Evolutionary conservation across 306 rosid species (phyloP).

Genomic region (Sindora glabra): DNA sequence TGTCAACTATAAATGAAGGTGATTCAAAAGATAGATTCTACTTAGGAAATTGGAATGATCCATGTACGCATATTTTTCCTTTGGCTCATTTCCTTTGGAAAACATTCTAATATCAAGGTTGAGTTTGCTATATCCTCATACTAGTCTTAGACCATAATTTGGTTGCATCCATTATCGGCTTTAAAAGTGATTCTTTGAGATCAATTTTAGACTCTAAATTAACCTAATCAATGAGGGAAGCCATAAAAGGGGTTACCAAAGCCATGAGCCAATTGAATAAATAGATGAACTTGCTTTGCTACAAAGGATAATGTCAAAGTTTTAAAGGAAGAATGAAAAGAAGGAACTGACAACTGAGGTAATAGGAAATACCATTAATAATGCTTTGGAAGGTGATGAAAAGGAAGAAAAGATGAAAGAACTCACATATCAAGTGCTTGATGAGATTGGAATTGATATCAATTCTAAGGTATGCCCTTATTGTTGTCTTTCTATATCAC

Average conservation of each 20-base stretch:
- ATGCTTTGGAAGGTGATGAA: slow-evolving; percentile 64
- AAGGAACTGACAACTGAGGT: slow-evolving; percentile 57
- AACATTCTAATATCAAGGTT: not conserved
- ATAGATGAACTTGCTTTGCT: slow-evolving; percentile 62
- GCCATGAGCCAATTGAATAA: slow-evolving; percentile 30
- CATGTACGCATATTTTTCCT: too few relatives aligned
- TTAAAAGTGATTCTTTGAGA: slow-evolving; percentile 1
- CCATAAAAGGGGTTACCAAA: slow-evolving; percentile 46
- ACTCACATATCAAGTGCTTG: slow-evolving; percentile 59
- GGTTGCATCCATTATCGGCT: not conserved
- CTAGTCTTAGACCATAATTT: not conserved
- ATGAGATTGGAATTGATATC: slow-evolving; percentile 52
- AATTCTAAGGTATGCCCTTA: slow-evolving; percentile 57
- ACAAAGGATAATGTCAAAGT: slow-evolving; percentile 62
- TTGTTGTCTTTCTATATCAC: not conserved
- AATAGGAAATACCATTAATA: slow-evolving; percentile 62
- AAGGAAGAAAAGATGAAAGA: slow-evolving; percentile 65
- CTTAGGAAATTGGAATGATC: too few relatives aligned
- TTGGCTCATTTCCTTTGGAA: not conserved
- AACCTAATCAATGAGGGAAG: slow-evolving; percentile 73
- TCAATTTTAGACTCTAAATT: slow-evolving; percentile 50
- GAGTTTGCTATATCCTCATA: not conserved
- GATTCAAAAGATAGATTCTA: not conserved
- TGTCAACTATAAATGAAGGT: not conserved
- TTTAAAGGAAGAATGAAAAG: slow-evolving; percentile 63